Evolutionary conservation across 371 early-diverging fungal species (phyloP), one percentile per base, ranked within the genome.

Genomic region (Entomophthora muscae): DNA sequence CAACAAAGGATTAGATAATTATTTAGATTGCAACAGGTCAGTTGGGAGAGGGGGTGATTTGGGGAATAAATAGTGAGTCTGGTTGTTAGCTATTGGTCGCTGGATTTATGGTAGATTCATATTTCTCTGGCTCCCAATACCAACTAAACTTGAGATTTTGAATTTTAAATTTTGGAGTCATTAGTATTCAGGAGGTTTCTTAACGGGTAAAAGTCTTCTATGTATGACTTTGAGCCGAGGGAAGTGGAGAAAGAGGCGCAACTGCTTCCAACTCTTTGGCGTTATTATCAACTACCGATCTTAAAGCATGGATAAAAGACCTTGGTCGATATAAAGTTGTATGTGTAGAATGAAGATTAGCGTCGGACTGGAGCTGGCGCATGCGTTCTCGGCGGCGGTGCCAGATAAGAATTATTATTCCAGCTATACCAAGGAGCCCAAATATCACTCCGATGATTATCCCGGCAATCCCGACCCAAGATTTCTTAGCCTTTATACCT

Each of bases 221-320:
- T 17, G 42, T 5, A 42, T 42, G 42, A 42, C 42, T 17, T 42
- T 26, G 55, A 21, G 59, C 32, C 22, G 24, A 27, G 10, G 59
- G 59, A 3, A 58, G 12, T 28, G 59, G 27, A 7, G 59, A 58
- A 7, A 58, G 31, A 13, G 59, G 59, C 21, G 26, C 30, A 7
- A 30, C 30, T 7, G 28, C 30, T 12, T 58, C 59, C 23, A 58
- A 22, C 21, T 58, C 28, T 32, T 30, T 58, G 5, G 26, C 21
- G 22, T 58, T 58, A 31, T 58, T 30, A 58, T 58, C 30, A 13
- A 58, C 59, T 10, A 58, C 59, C 17, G 59, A 58, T 5, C 30
- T 3, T 27, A 32, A 3, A 17, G 59, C 59, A 17, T 58, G 21
- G 26, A 58, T 27, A 22, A 58, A 58, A n/a, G 28, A 28, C 21